Percentiles rank a stretch among this genome's conserved stretches.
Evolutionary conservation across 108 stramenopile species (phyloP).

Genomic region (Conticribra weissflogii): DNA sequence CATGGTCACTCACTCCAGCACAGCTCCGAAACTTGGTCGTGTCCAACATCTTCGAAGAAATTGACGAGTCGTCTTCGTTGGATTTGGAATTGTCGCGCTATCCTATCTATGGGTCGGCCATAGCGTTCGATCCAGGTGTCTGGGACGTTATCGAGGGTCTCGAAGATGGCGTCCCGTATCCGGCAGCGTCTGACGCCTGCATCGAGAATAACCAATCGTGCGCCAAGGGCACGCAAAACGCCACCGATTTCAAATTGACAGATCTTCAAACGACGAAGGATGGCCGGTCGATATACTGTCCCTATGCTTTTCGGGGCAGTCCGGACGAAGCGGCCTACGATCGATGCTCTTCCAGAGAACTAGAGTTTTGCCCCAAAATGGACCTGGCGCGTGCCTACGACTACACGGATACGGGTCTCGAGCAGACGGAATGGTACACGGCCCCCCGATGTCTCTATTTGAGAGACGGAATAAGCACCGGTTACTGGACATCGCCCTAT

Average conservation of each 20-base stretch:
- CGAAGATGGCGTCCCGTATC: conserved; percentile 13
- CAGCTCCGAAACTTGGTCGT: conserved; percentile 9
- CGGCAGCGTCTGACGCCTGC: conserved; percentile 11
- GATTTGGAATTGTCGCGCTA: conserved; percentile 5
- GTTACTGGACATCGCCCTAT: conserved; percentile 29
- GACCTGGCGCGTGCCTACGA: conserved; percentile 28
- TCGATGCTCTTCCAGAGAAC: conserved; percentile 13
- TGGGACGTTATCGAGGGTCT: conserved; percentile 3
- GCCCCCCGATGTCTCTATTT: conserved; percentile 31
- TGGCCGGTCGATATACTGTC: conserved; percentile 20
- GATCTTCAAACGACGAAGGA: conserved; percentile 10
- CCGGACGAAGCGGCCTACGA: conserved; percentile 6
- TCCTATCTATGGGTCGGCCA: conserved; percentile 30
- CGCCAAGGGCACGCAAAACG: too few species aligned
- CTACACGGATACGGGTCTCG: conserved; percentile 6
- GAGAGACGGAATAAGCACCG: conserved; percentile 7
- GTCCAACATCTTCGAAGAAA: conserved; percentile 24
- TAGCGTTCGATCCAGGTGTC: conserved; percentile 26
- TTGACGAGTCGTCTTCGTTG: background rate
- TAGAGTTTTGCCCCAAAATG: conserved; percentile 28
- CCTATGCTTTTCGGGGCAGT: conserved; percentile 26
- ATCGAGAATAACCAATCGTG: background rate
- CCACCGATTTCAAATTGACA: background rate
- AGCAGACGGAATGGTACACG: conserved; percentile 22
- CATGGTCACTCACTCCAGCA: conserved; percentile 4